Evolutionary conservation across 2,329 filamentous ascomycete genomes (phyloP).

Genomic region (Monosporascus sp.): DNA sequence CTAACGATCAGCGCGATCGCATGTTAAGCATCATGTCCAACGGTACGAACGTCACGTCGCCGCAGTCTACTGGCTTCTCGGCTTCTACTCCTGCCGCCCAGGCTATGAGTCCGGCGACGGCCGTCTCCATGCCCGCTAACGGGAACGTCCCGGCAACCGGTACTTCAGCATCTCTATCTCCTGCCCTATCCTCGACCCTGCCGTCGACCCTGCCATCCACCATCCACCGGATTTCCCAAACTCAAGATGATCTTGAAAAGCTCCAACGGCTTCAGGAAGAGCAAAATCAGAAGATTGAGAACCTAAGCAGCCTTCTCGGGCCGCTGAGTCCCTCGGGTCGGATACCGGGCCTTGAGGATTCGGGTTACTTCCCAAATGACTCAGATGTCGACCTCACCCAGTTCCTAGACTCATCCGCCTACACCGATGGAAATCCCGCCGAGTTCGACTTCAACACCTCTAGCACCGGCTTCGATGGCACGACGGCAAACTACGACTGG

Average conservation of each 20-base stretch:
- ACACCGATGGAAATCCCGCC: slow-evolving; percentile 15
- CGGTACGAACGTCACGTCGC: slow-evolving; percentile 12
- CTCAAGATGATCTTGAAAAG: slow-evolving; percentile 70
- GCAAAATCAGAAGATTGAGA: slow-evolving; percentile 71
- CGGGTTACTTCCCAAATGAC: slow-evolving; percentile 29
- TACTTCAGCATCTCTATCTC: slow-evolving; percentile 38
- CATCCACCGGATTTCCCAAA: slow-evolving; percentile 60
- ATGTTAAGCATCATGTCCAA: slow-evolving; percentile 58
- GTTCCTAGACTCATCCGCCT: slow-evolving; percentile 36
- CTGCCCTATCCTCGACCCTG: slow-evolving; percentile 49
- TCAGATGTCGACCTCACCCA: slow-evolving; percentile 49
- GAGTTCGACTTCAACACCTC: slow-evolving; percentile 41
- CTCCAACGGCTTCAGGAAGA: slow-evolving; percentile 74
- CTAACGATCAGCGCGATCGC: slow-evolving; percentile 51
- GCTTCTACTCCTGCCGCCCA: slow-evolving; percentile 15
- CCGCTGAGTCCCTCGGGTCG: slow-evolving; percentile 75
- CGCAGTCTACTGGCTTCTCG: slow-evolving; percentile 19
- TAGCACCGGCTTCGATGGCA: slow-evolving; percentile 9
- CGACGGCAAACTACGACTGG: slow-evolving; percentile 16
- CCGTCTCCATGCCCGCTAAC: slow-evolving; percentile 13
- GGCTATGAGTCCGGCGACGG: slow-evolving; percentile 11
- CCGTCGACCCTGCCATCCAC: slow-evolving; percentile 40
- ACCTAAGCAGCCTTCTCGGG: slow-evolving; percentile 67
- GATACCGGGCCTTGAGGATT: slow-evolving; percentile 63
- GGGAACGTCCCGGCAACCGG: slow-evolving; percentile 8